Conservation (phyloP, 2,329 filamentous ascomycete genomes). For the Nemania serpens region DNA sequence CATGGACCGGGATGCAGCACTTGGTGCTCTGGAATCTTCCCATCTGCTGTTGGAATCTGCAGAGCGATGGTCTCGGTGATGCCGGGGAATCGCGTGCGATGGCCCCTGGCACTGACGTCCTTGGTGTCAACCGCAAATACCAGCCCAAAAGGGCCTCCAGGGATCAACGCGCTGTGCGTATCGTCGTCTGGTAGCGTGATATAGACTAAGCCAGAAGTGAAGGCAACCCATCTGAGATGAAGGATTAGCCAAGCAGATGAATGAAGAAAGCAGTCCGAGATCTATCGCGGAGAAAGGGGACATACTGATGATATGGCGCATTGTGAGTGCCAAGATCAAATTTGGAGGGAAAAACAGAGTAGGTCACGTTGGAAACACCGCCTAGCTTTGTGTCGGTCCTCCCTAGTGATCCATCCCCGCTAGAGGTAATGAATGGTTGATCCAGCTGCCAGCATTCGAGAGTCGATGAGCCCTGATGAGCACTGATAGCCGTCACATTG, state of each 20-base stretch:
- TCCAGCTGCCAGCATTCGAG: constrained; percentile 52
- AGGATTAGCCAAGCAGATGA: background rate
- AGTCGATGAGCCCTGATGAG: constrained; percentile 43
- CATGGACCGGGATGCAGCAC: constrained; percentile 49
- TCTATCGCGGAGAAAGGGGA: background rate
- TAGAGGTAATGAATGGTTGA: constrained; percentile 43
- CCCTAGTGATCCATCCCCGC: constrained; percentile 41
- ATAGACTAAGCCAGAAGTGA: constrained; percentile 47
- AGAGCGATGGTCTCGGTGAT: constrained; percentile 44
- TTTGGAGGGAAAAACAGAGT: constrained; percentile 43
- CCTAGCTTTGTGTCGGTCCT: constrained; percentile 41
- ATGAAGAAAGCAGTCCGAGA: background rate
- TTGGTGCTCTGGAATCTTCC: constrained; percentile 44
- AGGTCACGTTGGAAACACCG: constrained; percentile 41
- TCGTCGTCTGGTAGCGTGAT: constrained; percentile 47
- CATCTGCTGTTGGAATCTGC: constrained; percentile 44
- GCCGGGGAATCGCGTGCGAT: constrained; percentile 48
- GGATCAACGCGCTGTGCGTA: constrained; percentile 42
- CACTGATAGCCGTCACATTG: constrained; percentile 47
- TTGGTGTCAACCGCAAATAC: constrained; percentile 50
- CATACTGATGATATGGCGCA: constrained; percentile 48
- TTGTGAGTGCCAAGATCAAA: constrained; percentile 49
- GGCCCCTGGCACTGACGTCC: constrained; percentile 46
- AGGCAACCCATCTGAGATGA: constrained; percentile 39
- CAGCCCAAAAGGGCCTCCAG: constrained; percentile 46